phyloP scores from a whole-genome alignment of 371 early-diverging fungal species.

The Lichtheimia corymbifera region DNA sequence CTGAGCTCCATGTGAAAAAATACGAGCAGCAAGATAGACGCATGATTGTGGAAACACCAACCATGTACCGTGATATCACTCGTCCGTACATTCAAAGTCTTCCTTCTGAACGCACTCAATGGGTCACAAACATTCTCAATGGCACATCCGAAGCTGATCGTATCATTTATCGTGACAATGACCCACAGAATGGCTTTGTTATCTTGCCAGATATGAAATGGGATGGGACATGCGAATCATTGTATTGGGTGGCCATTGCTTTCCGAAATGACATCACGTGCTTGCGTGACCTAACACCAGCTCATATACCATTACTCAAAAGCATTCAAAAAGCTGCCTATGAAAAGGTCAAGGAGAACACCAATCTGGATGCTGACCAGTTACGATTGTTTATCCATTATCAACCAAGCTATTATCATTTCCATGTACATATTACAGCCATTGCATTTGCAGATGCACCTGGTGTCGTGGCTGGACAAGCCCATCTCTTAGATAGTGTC shows the following conservation, averaged over 20 bases:
- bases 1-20: conserved; percentile 72
- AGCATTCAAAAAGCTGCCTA: conserved; percentile 54
- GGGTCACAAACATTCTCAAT: conserved; percentile 81
- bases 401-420: conserved; percentile 85
- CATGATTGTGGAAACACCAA: conserved; percentile 60
- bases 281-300: conserved; percentile 60
- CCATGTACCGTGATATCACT: conserved; percentile 46
- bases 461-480: conserved; percentile 70
- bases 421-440: conserved; percentile 83
- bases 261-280: conserved; percentile 58
- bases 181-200: conserved; percentile 67
- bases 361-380: conserved; percentile 44
- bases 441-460: conserved; percentile 57
- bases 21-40: conserved; percentile 65
- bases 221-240: conserved; percentile 63
- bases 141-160: conserved; percentile 69
- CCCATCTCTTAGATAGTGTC: conserved; percentile 74
- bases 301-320: conserved; percentile 68
- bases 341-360: conserved; percentile 48
- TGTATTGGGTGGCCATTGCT: conserved; percentile 73
- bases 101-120: conserved; percentile 64
- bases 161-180: conserved; percentile 56
- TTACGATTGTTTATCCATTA: conserved; percentile 82
- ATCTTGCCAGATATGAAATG: conserved; percentile 86
- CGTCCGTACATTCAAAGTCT: conserved; percentile 67